A percentile compares a stretch with the other conserved stretches of the same genome.
phyloP scores from a whole-genome alignment of 257 asterid species.

The Solanum dulcamara region DNA sequence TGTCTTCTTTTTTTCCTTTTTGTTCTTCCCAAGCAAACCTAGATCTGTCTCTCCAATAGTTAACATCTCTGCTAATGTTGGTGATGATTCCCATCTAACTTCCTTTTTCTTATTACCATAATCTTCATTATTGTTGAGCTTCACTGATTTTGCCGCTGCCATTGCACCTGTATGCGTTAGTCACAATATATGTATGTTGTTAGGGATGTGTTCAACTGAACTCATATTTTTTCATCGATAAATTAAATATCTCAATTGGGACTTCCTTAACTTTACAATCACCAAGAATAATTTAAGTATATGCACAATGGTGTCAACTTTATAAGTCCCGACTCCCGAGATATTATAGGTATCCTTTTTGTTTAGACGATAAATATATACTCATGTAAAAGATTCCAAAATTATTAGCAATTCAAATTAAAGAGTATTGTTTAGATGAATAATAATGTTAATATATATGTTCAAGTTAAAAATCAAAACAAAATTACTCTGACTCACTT shows the following conservation, averaged over 20 bases:
- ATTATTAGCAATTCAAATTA: too few relatives aligned
- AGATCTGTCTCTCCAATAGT: slow-evolving; percentile 14
- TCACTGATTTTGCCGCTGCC: neutral
- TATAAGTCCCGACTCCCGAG: too few relatives aligned
- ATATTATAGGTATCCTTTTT: too few relatives aligned
- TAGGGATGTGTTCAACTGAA: neutral
- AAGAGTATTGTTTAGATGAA: too few relatives aligned
- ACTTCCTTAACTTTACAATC: too few relatives aligned
- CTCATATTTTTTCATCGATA: neutral
- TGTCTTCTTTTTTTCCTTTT: slow-evolving; percentile 13
- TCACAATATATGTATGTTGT: neutral
- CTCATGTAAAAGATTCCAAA: neutral
- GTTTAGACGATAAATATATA: too few relatives aligned
- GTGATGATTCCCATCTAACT: slow-evolving; percentile 8
- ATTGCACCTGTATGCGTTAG: neutral
- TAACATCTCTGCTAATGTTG: slow-evolving; percentile 35
- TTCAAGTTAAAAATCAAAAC: too few relatives aligned
- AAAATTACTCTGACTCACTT: too few relatives aligned
- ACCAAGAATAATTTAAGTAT: too few relatives aligned
- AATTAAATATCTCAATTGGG: too few relatives aligned
- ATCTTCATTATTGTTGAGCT: neutral
- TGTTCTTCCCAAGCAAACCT: slow-evolving; percentile 22
- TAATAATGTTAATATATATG: neutral
- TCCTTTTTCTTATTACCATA: slow-evolving; percentile 2
- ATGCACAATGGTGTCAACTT: too few relatives aligned